Conservation (phyloP, 352 stramenopile genomes). For the Plasmopara halstedii region DNA sequence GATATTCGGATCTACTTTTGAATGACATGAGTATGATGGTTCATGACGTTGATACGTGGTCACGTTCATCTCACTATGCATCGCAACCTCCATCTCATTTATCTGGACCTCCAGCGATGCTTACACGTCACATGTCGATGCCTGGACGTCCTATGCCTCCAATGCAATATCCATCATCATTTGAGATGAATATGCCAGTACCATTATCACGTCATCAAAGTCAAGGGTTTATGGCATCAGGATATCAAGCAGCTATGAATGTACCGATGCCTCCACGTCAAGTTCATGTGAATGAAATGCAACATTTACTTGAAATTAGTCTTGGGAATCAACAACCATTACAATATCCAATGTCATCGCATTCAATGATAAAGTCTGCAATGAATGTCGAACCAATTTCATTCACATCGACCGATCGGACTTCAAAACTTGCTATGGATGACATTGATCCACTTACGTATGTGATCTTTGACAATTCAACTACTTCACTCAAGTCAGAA, state of each 20-base stretch:
- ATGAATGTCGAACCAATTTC: constrained; percentile 57
- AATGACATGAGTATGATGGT: constrained; percentile 63
- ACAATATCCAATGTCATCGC: constrained; percentile 12
- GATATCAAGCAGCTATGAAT: constrained; percentile 29
- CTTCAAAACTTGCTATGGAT: constrained; percentile 34
- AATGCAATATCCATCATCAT: constrained; percentile 15
- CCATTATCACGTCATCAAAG: constrained; percentile 61
- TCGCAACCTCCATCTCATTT: constrained; percentile 28
- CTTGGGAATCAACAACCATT: constrained; percentile 51
- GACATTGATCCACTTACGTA: constrained; percentile 64
- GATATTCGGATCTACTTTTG: constrained; percentile 46
- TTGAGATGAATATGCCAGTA: constrained; percentile 26
- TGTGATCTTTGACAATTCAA: constrained; percentile 36
- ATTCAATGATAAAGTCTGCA: constrained; percentile 24
- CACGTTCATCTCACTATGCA: constrained; percentile 30
- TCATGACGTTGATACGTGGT: constrained; percentile 50
- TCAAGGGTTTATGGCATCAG: constrained; percentile 42
- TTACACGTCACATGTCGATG: constrained; percentile 66
- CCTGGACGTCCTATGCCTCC: constrained; percentile 33
- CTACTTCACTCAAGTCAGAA: constrained; percentile 4
- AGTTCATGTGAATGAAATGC: constrained; percentile 44
- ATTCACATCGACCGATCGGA: constrained; percentile 27
- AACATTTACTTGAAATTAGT: constrained; percentile 50
- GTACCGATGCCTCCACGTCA: constrained; percentile 26
- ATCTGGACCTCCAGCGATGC: constrained; percentile 37